Base-by-base conservation (phyloP, 2,329 filamentous ascomycete genomes). In the Cordyceps cateniannulata region DNA sequence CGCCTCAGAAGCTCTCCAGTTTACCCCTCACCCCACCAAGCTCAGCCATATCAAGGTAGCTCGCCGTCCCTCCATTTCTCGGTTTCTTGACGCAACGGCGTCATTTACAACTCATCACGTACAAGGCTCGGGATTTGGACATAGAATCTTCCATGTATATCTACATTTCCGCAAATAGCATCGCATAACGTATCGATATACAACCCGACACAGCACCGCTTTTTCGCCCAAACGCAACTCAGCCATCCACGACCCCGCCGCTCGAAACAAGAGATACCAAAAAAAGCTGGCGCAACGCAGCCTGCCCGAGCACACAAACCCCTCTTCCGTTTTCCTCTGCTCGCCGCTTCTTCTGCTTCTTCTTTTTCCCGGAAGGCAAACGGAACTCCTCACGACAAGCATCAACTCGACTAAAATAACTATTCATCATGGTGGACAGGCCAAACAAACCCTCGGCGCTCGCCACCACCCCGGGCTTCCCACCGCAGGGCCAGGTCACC, bases 401-500 rank as follows among this genome's bases (percentile, higher is more conserved):
- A n/a, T n/a, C n/a, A n/a, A n/a, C n/a, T n/a, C n/a, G n/a, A n/a
- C n/a, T n/a, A n/a, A 40, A 40, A 48, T 29, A 47, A n/a, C 18
- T n/a, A 25, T 29, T 47, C 10, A 63, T 49, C 61, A 89, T 89
- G 84, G 89, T 96, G 76, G 91, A 96, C 71, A 88, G 93, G 73
- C 85, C 87, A 66, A 91, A 96, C 77, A 95, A 91, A 73, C 91
- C 91, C 61, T 81, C 86, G 58, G 87, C 90, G 44, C 85, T 93
- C 69, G 85, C 90, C 59, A 81, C 90, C 64, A 88, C 89, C 8
- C 88, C 89, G 8, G 85, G 86, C 57, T 81, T 88, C 18, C 86
- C 90, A 18, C 89, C 93, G 52, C 90, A 86, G 70, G 76, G 93
- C 38, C 85, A 87, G 65, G 89, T 97, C 69, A 85, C 85, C 72